These are phyloP conservation scores for Trichosporon sp. DNA, from an alignment of 1,284 basidiomycete genomes.

Conservation along the genomic window DNA sequence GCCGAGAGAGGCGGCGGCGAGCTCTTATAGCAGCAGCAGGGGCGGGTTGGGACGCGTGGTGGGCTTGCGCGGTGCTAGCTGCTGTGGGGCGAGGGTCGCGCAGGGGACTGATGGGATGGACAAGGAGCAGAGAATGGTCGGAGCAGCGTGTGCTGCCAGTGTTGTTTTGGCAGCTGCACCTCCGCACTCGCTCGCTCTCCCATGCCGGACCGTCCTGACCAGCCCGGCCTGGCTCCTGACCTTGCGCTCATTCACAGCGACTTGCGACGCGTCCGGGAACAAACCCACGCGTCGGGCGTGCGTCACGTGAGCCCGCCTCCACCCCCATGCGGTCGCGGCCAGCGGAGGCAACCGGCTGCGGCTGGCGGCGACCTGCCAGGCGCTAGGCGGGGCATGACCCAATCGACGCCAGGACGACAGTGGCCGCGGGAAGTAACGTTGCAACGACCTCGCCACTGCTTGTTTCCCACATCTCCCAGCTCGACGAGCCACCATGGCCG, in stretches of 20 bases:
- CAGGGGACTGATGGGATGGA: not conserved
- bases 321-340: not conserved
- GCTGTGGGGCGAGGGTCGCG: not conserved
- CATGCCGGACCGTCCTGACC: not conserved
- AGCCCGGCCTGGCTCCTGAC: not conserved
- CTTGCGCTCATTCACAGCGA: not conserved
- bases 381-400: not conserved
- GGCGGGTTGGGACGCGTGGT: not conserved
- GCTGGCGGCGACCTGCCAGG: not conserved
- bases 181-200: not conserved
- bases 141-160: too few species aligned
- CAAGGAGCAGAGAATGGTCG: not conserved
- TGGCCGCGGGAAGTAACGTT: not conserved
- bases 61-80: not conserved
- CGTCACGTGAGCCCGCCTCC: not conserved
- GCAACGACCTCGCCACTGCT: not conserved
- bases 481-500: constrained; percentile 20
- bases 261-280: not conserved
- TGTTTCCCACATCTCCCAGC: constrained; percentile 1
- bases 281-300: not conserved
- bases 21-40: not conserved
- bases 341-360: not conserved
- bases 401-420: not conserved
- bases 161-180: constrained; percentile 1
- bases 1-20: not conserved